Evolutionary conservation across 179 eudicot genomes (phyloP), one percentile per base, ranked within the genome.

Genomic region (Vitellaria paradoxa): DNA sequence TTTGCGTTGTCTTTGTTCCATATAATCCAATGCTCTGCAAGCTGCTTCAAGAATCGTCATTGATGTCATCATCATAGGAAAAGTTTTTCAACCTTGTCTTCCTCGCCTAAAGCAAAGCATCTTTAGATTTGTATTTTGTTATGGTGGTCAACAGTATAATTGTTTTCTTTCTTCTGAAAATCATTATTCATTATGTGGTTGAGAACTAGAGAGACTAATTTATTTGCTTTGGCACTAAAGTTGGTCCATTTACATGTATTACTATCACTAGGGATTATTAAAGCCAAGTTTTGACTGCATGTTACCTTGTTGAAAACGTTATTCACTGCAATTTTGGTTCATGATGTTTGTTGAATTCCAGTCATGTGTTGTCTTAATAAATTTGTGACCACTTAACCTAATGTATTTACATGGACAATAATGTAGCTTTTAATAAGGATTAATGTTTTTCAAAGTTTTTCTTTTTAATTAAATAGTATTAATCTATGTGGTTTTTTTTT

Each of bases 401-500:
- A 17, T 47, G 53, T n/a, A 59, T 21, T n/a, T 12, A 30, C 37
- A 49, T 63, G 9, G 56, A 40, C 60, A 49, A 7, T 26, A 8
- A 5, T 26, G 10, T 74, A 13, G 11, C 64, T 10, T 10, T 49
- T 15, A 23, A 17, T 9, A 45, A 24, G 26, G 69, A 11, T 47
- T 17, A 24, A 21, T 49, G 69, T 75, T 17, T 23, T 56, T 78
- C 5, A 13, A 23, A 13, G 12, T 56, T 61, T 15, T 42, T 42
- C 45, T 50, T 30, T 60, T 47, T 72, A 24, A 45, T 65, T 45
- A 23, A 55, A 42, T 55, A 30, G 11, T 18, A 64, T 78, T 60
- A 65, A 21, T 52, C 67, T 62, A 55, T 12, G 18, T 81, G 50
- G 46, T 65, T 78, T 46, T 20, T 70, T n/a, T 49, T 65, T 78